These are phyloP conservation scores for Zizania latifolia DNA, from an alignment of 176 grass and related monocot genomes.

Conservation along the genomic window DNA sequence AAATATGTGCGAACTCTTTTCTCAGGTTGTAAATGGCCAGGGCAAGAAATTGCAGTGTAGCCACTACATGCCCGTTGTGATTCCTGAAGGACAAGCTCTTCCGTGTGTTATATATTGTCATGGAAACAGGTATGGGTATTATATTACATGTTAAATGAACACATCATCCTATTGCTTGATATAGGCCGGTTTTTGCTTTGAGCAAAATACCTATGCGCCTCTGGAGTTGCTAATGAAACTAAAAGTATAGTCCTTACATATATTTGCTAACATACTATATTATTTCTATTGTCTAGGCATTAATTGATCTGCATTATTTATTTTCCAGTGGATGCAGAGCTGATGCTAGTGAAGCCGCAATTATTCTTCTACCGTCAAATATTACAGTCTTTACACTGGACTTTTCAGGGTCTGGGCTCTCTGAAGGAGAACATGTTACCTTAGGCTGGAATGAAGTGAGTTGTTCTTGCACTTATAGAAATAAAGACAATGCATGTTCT, in stretches of 20 bases:
- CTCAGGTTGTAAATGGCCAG: constrained; percentile 82
- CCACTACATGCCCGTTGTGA: constrained; percentile 76
- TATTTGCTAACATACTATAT: constrained; percentile 11
- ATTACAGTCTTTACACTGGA: constrained; percentile 98
- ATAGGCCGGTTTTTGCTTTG: background rate
- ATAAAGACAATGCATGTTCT: background rate
- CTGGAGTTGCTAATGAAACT: background rate
- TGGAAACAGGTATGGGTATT: constrained; percentile 74
- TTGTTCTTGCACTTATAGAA: constrained; percentile 8
- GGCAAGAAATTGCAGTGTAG: constrained; percentile 93
- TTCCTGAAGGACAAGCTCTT: constrained; percentile 79
- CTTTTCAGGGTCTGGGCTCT: constrained; percentile 98
- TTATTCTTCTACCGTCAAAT: constrained; percentile 96
- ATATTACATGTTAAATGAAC: background rate
- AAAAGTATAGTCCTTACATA: background rate
- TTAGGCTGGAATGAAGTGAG: constrained; percentile 99
- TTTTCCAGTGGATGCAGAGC: constrained; percentile 98
- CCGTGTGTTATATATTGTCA: constrained; percentile 99
- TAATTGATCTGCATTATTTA: constrained; percentile 50
- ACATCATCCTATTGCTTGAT: background rate
- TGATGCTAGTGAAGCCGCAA: constrained; percentile 97
- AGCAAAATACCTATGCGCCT: constrained; percentile 4
- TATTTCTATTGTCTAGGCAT: constrained; percentile 10
- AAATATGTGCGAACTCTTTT: constrained; percentile 11
- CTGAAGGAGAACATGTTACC: constrained; percentile 98